Conservation (phyloP, 176 grass and related monocot species). For the Ensete ventricosum region DNA sequence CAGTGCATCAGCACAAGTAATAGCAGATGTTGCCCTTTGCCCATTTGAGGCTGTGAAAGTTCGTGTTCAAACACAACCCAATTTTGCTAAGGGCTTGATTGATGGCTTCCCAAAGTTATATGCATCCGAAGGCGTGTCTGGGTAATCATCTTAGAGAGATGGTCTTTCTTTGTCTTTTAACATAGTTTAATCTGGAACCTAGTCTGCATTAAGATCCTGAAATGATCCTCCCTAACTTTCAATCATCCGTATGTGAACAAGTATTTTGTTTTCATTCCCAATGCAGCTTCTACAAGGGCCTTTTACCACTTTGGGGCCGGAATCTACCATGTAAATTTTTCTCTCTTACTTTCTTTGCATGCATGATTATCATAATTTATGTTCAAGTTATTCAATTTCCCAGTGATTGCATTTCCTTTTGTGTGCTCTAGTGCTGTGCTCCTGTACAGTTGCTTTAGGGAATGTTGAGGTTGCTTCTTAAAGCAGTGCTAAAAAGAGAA, state of each 20-base stretch:
- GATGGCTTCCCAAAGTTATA: slow-evolving; percentile 90
- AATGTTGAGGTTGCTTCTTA: no score
- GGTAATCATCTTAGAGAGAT: slow-evolving; percentile 44
- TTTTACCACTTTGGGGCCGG: slow-evolving; percentile 84
- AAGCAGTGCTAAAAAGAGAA: no score
- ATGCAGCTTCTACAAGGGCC: slow-evolving; percentile 86
- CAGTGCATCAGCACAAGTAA: slow-evolving; percentile 90
- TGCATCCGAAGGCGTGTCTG: slow-evolving; percentile 75
- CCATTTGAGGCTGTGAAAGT: slow-evolving; percentile 95
- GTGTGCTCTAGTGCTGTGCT: no score
- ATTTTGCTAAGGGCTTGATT: slow-evolving; percentile 75
- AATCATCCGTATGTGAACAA: not conserved
- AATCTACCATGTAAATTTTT: slow-evolving; percentile 92
- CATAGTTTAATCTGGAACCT: not conserved
- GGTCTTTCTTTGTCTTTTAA: not conserved
- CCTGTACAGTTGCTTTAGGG: no score
- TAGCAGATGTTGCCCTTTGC: slow-evolving; percentile 80
- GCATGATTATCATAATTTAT: not conserved
- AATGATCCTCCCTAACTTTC: no score
- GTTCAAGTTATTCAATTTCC: not conserved
- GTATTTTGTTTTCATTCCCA: slow-evolving; percentile 18
- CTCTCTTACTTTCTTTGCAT: not conserved
- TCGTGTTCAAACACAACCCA: slow-evolving; percentile 74
- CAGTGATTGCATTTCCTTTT: not conserved
- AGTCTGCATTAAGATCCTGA: not conserved